Base-by-base conservation (phyloP, 225 moss, liverwort and hornwort species). In the Takakia lepidozioides region DNA sequence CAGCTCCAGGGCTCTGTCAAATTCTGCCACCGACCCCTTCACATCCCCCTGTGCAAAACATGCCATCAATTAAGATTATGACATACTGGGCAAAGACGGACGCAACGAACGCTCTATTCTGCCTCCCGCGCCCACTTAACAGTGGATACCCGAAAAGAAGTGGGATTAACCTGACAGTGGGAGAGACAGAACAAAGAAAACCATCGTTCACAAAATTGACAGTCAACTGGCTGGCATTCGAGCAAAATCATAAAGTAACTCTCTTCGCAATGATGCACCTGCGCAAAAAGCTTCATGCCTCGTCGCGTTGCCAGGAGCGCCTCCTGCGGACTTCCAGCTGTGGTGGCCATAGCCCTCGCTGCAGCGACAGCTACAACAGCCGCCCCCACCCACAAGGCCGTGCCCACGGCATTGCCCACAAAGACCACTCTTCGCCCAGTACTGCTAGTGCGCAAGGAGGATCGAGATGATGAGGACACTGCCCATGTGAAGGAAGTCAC, bases 1-100 rank as follows among this genome's bases (percentile, higher is more conserved):
- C 36, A 93, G 57, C 72, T 86, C 73, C 76, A 93, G 38, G 18
- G 83, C 86, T 56, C 78, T 81, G 54, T 93, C 88, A 52, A 93
- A 93, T 50, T 86, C 80, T 20, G 63, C 68, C 64, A 93, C 52
- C 19, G 88, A 88, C 20, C 78, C 83, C 55, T 76, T 84, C 60
- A 93, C 86, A 62, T 93, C 75, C 16, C 83, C 93, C 93, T 93
- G 65, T 25, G 7, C 25, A 11, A 2, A 29, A 6, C 2, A 11
- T 38, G 10, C 4, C 30, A 29, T 15, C 25, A 55, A 16, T 1
- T 34, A 4, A 18, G 17, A 24, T 2, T 29, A 3, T 14, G 28
- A 23, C 15, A 9, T 30, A 16, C 11, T 19, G 3, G 10, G 13
- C 4, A 10, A 3, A 42, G 4, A 27, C 1, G 14, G 1, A 11